Base-by-base conservation (phyloP, 345 rosid species). In the Gossypium herbaceum region DNA sequence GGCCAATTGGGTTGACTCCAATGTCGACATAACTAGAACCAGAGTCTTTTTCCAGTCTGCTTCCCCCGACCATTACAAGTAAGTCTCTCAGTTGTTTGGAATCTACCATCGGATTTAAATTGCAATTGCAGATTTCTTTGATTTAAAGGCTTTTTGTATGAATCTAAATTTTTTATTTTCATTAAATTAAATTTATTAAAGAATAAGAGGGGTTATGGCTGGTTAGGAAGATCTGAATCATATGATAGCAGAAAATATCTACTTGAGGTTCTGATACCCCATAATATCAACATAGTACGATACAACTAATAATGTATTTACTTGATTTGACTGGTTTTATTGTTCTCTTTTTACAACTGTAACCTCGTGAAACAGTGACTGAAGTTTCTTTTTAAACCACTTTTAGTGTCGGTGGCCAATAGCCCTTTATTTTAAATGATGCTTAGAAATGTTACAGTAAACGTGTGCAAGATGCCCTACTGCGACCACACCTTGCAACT, bases 31-130 rank as follows among this genome's bases (percentile, higher is more conserved):
- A 61, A 75, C 84, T 44, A 79, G 78, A 68, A 89, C 90, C 76
- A 77, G 82, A 59, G 90, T 94, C 65, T 91, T 90, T 81, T 91
- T 91, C 84, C 91, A 84, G 71, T 88, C 96, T 34, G 90, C 89
- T 64, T 94, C 98, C 72, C 98, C 98, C 2, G 85, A 94, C 16
- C 98, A 94, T 67, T 90, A 91, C 92, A 76, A 91, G 98, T 94
- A 85, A 45, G 44, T 56, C 25, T 71, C 51, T 44, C 60, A 62
- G 51, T 73, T 22, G n/a, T 54, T 17, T 54, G 10, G 11, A 54
- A 2, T 54, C n/a, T 54, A 10, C 3, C 4, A 2, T 7, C 58
- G 58, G 22, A 54, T 17, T 17, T 7, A 54, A 54, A n/a, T 17
- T 34, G 41, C 41, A 34, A 34, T 34, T 34, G 41, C 41, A 5